These are phyloP conservation scores for Trichoderma atrobrunneum DNA, from an alignment of 2,329 filamentous ascomycete species.

Conservation along the genomic window DNA sequence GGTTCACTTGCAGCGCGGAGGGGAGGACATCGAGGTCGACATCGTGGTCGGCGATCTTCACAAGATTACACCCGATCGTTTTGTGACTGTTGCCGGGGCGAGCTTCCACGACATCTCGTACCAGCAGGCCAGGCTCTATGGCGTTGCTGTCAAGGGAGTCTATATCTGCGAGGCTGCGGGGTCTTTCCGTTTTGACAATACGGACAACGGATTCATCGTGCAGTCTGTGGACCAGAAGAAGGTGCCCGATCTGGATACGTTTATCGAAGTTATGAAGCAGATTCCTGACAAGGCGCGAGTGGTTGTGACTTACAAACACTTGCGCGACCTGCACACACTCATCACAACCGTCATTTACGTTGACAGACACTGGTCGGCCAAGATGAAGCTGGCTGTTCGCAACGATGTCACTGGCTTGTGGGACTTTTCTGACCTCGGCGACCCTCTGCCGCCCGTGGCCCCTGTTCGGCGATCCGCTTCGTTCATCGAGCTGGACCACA, in stretches of 20 bases:
- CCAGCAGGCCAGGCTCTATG: conserved; percentile 94
- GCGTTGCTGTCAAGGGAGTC: conserved; percentile 86
- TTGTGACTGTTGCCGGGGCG: conserved; percentile 88
- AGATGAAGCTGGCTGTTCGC: conserved; percentile 88
- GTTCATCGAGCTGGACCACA: conserved; percentile 88
- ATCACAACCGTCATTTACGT: conserved; percentile 91
- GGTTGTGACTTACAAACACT: conserved; percentile 92
- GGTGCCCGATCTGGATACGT: conserved; percentile 81
- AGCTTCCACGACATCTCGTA: conserved; percentile 97
- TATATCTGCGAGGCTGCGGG: conserved; percentile 94
- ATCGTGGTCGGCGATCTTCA: conserved; percentile 87
- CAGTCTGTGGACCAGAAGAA: conserved; percentile 90
- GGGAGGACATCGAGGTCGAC: conserved; percentile 80
- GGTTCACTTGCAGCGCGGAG: conserved; percentile 82
- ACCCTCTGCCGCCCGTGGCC: conserved; percentile 71
- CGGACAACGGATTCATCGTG: conserved; percentile 89
- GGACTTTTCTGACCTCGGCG: conserved; percentile 87
- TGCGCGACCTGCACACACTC: conserved; percentile 88
- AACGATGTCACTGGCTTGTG: conserved; percentile 89
- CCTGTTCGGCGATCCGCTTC: conserved; percentile 75
- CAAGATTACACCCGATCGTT: conserved; percentile 90
- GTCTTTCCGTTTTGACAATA: conserved; percentile 90
- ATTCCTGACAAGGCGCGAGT: conserved; percentile 83
- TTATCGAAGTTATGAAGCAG: conserved; percentile 83
- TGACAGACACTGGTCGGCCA: conserved; percentile 92